A percentile compares a stretch with the other conserved stretches of the same genome.
Evolutionary conservation across 306 rosid genomes (phyloP).

Genomic region (Quercus suber): DNA sequence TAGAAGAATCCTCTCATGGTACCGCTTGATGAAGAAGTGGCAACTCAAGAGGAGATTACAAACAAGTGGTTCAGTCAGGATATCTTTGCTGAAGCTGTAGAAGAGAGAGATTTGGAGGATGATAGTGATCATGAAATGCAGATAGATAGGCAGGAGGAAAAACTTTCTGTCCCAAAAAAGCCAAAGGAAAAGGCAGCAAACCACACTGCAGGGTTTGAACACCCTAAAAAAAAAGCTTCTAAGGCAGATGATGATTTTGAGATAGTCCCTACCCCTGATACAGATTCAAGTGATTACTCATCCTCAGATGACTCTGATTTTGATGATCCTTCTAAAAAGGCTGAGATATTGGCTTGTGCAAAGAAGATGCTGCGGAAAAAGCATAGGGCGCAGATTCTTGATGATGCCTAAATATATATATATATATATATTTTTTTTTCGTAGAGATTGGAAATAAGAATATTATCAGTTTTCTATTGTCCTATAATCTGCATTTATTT

Average conservation of each 20-base stretch:
- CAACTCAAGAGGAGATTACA: conserved; percentile 68
- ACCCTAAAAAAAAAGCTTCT: conserved; percentile 27
- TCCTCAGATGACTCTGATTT: conserved; percentile 64
- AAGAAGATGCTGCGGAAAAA: conserved; percentile 85
- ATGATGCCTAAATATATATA: conserved; percentile 52
- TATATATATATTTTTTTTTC: not conserved
- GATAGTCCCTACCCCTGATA: conserved; percentile 75
- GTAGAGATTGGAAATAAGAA: not conserved
- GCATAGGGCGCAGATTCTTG: conserved; percentile 58
- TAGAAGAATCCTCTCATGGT: conserved; percentile 87
- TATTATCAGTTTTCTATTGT: not conserved
- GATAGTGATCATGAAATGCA: conserved; percentile 71
- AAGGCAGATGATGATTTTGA: conserved; percentile 58
- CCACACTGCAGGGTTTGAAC: conserved; percentile 13
- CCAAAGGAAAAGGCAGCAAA: conserved; percentile 32
- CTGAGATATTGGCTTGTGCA: conserved; percentile 79
- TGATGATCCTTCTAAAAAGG: conserved; percentile 47
- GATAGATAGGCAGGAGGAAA: conserved; percentile 38
- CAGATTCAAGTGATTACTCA: conserved; percentile 82
- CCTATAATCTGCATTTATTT: not conserved
- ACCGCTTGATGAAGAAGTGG: conserved; percentile 66
- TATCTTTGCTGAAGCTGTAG: conserved; percentile 77
- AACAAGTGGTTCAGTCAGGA: conserved; percentile 89
- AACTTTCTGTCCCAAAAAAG: conserved; percentile 27
- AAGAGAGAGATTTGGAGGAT: conserved; percentile 58